Evolutionary conservation across 441 rosid species (phyloP).

Genomic region (Populus hybrid): DNA sequence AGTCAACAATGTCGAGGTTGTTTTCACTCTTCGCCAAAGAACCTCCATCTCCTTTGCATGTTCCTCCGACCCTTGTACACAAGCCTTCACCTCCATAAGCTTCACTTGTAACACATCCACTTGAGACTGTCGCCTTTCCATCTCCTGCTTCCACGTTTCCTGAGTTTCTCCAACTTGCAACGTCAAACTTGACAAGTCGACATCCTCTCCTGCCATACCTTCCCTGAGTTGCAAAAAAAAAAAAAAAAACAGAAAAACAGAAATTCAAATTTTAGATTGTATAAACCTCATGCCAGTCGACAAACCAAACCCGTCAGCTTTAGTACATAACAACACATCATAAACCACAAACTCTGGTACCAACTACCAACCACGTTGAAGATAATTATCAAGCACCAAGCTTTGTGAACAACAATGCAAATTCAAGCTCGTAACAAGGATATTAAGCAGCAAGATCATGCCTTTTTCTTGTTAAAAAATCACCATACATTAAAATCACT

Average conservation of each 20-base stretch:
- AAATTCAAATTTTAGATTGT: conserved; percentile 9
- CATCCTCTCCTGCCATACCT: conserved; percentile 61
- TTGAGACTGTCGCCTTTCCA: conserved; percentile 44
- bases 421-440: not conserved
- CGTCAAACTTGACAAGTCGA: conserved; percentile 35
- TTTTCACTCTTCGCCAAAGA: conserved; percentile 61
- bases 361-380: not conserved
- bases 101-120: conserved; percentile 55
- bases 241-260: not conserved
- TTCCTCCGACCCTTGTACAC: conserved; percentile 58
- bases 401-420: not conserved
- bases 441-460: not conserved
- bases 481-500: not conserved
- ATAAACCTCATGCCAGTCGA: conserved; percentile 4
- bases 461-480: not conserved
- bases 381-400: not conserved
- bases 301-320: not conserved
- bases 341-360: not conserved
- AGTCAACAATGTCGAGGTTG: conserved; percentile 51
- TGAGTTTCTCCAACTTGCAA: conserved; percentile 40
- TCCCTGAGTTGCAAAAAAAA: conserved; percentile 13
- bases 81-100: conserved; percentile 60
- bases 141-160: conserved; percentile 59
- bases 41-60: conserved; percentile 62
- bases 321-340: not conserved